A percentile compares a stretch with the other conserved stretches of the same genome.
Conservation (phyloP, 2,329 filamentous ascomycete genomes). For the Penicillium sp. region DNA sequence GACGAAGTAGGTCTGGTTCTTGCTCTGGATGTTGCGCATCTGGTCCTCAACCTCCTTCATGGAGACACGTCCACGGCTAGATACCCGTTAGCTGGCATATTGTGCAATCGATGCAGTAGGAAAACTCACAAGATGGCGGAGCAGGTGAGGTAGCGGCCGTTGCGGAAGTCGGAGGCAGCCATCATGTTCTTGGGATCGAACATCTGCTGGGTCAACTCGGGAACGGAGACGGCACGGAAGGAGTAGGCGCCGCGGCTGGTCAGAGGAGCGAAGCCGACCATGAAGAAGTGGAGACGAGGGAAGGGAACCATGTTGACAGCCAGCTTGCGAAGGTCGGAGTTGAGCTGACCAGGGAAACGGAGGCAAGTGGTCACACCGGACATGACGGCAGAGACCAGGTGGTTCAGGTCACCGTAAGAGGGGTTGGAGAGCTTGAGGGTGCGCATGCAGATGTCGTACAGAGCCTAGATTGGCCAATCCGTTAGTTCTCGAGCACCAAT, state of each 20-base stretch:
- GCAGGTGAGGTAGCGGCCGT: conserved; percentile 98
- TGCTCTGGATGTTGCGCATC: conserved; percentile 99
- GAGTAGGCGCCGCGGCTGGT: conserved; percentile 85
- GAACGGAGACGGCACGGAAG: conserved; percentile 95
- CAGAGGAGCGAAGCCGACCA: conserved; percentile 98
- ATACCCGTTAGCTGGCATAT: no score
- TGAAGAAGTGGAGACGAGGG: conserved; percentile 99
- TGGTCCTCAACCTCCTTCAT: conserved; percentile 99
- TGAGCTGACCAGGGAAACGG: conserved; percentile 98
- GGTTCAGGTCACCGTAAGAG: conserved; percentile 98
- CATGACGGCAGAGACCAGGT: conserved; percentile 99
- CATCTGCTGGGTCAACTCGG: conserved; percentile 99
- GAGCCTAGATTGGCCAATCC: no score
- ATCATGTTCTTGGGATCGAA: conserved; percentile 99
- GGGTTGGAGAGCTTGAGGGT: conserved; percentile 98
- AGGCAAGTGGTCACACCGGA: conserved; percentile 97
- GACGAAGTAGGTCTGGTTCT: conserved; percentile 99
- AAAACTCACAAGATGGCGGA: conserved; percentile 99
- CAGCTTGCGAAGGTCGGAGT: conserved; percentile 98
- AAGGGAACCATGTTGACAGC: conserved; percentile 99
- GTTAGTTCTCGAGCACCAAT: no score
- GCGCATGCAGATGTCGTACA: conserved; percentile 99
- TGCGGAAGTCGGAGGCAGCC: conserved; percentile 99
- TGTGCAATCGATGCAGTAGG: no score
- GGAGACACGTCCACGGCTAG: conserved; percentile 97